Base-by-base conservation (phyloP, 1,284 basidiomycete genomes). In the Pseudozyma tsukubaensis region DNA sequence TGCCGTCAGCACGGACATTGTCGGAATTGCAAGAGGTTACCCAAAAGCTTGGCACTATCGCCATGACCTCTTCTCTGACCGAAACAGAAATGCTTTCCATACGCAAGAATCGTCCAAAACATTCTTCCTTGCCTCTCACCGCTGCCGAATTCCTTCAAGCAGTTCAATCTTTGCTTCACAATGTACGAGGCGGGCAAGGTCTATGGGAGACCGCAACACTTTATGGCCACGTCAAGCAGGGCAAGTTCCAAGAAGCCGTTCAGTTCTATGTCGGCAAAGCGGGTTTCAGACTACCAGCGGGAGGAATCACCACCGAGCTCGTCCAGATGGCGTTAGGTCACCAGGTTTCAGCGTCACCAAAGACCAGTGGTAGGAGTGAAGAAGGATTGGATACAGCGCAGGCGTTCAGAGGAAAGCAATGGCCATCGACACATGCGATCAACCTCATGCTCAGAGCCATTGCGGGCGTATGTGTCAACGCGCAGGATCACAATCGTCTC, bases 401-500 rank as follows among this genome's bases (percentile, higher is more conserved):
- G 14, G 18, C 36, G 14, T 0, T 42, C 9, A n/a, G 57, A 6
- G 69, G 68, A n/a, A 64, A 52, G 24, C 53, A 54, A n/a, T 76
- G 68, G 73, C 73, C 73, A 0, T 65, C 64, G 13, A 76, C 68
- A 14, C 73, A 72, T 44, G 60, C 73, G 3, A 66, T 72, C 48
- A 72, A 68, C 47, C 56, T 72, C n/a, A 52, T 63, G 48, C 57
- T 76, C 11, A 63, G 50, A 7, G 69, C 69, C 3, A 35, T 76
- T 12, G 51, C 43, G 4, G 55, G 44, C 1, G 5, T 48, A 2
- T 76, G 73, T 37, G 24, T 72, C 2, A 55, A 76, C 1, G 32
- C 57, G 1, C 48, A 63, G 21, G 73, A 72, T 35, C 69, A 61
- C 36, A 21, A n/a, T 8, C 58, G 64, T 13, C 56, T 76, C 4